Conservation (phyloP, 495 filamentous ascomycete genomes). For the Neurospora cerealis region DNA sequence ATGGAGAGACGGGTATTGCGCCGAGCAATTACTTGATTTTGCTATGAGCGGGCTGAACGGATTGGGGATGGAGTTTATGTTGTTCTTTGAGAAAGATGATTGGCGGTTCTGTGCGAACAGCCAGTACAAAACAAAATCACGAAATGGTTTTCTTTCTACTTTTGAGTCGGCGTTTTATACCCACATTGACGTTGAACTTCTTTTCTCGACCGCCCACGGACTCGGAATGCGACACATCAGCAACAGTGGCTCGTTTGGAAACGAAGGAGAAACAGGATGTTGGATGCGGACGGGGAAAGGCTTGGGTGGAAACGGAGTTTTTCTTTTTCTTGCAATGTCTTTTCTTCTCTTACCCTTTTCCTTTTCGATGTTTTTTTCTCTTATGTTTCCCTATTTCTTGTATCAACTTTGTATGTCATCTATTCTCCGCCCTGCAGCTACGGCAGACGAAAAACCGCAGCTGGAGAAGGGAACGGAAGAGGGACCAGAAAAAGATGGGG, state of each 20-base stretch:
- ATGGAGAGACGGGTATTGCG: slow-evolving; percentile 90
- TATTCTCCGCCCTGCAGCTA: not conserved
- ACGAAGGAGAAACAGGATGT: not conserved
- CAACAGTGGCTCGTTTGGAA: not conserved
- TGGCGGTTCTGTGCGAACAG: not conserved
- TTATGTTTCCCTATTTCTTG: slow-evolving; percentile 4
- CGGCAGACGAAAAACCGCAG: not conserved
- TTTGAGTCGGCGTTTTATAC: not conserved
- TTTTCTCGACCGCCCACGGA: not conserved
- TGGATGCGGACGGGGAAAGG: not conserved
- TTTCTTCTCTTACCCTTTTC: slow-evolving; percentile 22
- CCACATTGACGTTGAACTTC: not conserved
- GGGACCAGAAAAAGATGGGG: not conserved
- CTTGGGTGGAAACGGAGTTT: not conserved
- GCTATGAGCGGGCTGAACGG: slow-evolving; percentile 48
- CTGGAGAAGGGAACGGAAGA: not conserved
- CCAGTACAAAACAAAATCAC: not conserved
- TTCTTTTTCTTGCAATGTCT: slow-evolving; percentile 2
- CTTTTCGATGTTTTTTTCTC: slow-evolving; percentile 16
- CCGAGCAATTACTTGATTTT: slow-evolving; percentile 97
- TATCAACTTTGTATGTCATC: slow-evolving; percentile 3
- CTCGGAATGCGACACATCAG: not conserved
- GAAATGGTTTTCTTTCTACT: not conserved
- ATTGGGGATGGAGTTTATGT: not conserved
- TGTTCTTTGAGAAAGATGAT: not conserved